Conservation (phyloP, 345 rosid species). For the Bruguiera gymnorhiza region DNA sequence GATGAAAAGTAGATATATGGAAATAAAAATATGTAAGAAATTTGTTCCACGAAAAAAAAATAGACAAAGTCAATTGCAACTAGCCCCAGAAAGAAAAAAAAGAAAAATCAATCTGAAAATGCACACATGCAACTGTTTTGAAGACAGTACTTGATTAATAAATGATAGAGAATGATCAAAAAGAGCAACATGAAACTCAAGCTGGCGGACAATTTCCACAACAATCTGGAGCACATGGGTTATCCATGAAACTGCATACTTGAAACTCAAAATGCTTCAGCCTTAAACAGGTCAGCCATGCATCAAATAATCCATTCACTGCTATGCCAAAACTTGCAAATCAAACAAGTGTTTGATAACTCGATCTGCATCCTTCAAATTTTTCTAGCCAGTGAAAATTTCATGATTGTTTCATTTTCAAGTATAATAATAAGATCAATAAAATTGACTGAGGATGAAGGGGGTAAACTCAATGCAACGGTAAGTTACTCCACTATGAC, state of each 20-base stretch:
- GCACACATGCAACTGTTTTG: background rate
- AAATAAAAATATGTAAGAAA: slow-evolving; percentile 6
- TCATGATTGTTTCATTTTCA: too few relatives aligned
- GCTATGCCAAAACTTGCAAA: too few relatives aligned
- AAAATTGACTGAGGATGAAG: too few relatives aligned
- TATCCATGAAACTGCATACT: background rate
- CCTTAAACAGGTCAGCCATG: background rate
- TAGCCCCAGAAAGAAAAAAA: too few relatives aligned
- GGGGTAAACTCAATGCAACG: too few relatives aligned
- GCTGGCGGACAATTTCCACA: background rate
- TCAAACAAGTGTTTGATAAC: too few relatives aligned
- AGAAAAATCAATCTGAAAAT: background rate
- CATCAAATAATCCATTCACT: background rate
- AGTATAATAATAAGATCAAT: too few relatives aligned
- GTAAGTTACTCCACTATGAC: too few relatives aligned
- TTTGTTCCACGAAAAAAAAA: background rate
- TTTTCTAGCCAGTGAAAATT: too few relatives aligned
- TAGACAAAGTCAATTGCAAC: too few relatives aligned
- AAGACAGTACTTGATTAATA: background rate
- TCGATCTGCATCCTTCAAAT: too few relatives aligned
- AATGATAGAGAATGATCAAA: background rate
- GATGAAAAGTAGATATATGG: background rate
- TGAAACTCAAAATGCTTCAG: background rate
- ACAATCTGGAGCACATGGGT: background rate
- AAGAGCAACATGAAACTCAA: background rate